Percentiles rank a stretch among this genome's conserved stretches.
Conservation (phyloP, 495 filamentous ascomycete species). For the Talaromyces adpressus region DNA sequence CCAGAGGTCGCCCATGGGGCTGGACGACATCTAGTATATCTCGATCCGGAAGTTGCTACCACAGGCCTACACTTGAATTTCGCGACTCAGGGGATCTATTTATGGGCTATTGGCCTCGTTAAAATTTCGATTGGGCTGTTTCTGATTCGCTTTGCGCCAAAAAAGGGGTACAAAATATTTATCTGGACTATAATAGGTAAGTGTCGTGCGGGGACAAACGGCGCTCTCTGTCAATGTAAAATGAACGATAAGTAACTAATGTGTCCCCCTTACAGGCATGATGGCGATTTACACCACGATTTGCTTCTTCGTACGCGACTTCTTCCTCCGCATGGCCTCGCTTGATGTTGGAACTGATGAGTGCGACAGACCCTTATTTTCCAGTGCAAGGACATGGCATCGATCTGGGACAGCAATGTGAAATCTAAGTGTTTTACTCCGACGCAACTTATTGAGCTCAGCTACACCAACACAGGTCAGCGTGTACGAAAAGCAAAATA, state of each 20-base stretch:
- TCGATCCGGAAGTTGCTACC: conserved; percentile 15
- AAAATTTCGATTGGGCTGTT: conserved; percentile 27
- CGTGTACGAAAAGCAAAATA: neutral
- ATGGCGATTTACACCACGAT: conserved; percentile 32
- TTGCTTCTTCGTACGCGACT: conserved; percentile 17
- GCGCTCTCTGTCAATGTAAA: neutral
- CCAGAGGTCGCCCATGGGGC: conserved; percentile 32
- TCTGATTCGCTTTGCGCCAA: conserved; percentile 31
- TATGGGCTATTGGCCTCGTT: conserved; percentile 28
- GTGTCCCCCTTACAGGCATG: conserved; percentile 19
- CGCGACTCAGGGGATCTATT: conserved; percentile 31
- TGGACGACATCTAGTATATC: conserved; percentile 28
- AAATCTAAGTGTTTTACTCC: conserved; percentile 26
- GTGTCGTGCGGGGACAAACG: neutral
- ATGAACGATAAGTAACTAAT: neutral
- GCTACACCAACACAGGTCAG: conserved; percentile 28
- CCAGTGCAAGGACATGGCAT: conserved; percentile 16
- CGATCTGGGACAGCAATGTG: conserved; percentile 29
- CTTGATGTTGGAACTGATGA: neutral
- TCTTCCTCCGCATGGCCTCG: neutral
- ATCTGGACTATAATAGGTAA: conserved; percentile 23
- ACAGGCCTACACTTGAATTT: conserved; percentile 38
- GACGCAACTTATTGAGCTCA: conserved; percentile 21
- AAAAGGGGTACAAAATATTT: conserved; percentile 24
- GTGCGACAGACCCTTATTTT: conserved; percentile 16